A percentile compares a stretch with the other conserved stretches of the same genome.
These are phyloP conservation scores for Hysterangium stoloniferum DNA, from an alignment of 768 basidiomycete genomes.

Conservation along the genomic window DNA sequence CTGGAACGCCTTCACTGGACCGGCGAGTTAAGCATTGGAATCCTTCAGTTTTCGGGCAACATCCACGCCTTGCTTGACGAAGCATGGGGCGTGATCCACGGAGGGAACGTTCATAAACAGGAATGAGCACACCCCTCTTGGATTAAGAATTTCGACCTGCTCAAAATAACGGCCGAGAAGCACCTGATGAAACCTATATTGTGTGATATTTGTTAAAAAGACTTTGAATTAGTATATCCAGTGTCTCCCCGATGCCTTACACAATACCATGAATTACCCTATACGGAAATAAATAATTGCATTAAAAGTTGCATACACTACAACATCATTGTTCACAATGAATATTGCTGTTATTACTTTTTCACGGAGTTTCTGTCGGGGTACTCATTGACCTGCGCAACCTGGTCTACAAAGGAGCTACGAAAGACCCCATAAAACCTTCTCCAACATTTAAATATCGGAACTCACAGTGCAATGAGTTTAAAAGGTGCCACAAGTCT, in stretches of 20 bases:
- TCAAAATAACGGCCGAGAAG: conserved; percentile 28
- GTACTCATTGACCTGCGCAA: conserved; percentile 27
- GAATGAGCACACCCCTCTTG: conserved; percentile 32
- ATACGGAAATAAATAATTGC: not conserved
- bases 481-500: conserved; percentile 28
- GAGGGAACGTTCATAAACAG: conserved; percentile 33
- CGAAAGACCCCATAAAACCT: not conserved
- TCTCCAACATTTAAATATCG: not conserved
- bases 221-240: conserved; percentile 7
- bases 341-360: conserved; percentile 28
- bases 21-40: conserved; percentile 43
- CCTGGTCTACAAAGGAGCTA: conserved; percentile 31
- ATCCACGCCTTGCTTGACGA: conserved; percentile 31
- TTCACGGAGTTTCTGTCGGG: conserved; percentile 26
- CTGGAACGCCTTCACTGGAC: conserved; percentile 33
- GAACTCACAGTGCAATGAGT: conserved; percentile 28
- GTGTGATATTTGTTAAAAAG: conserved; percentile 27
- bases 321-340: conserved; percentile 33
- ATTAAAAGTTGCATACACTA: conserved; percentile 11
- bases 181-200: conserved; percentile 25
- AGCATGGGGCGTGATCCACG: conserved; percentile 30
- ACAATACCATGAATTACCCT: conserved; percentile 45
- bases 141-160: conserved; percentile 38
- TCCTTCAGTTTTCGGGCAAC: conserved; percentile 27
- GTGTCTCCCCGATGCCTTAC: conserved; percentile 21